These are phyloP conservation scores for Meira miltonrushii DNA, from an alignment of 1,284 basidiomycete species.

Conservation along the genomic window DNA sequence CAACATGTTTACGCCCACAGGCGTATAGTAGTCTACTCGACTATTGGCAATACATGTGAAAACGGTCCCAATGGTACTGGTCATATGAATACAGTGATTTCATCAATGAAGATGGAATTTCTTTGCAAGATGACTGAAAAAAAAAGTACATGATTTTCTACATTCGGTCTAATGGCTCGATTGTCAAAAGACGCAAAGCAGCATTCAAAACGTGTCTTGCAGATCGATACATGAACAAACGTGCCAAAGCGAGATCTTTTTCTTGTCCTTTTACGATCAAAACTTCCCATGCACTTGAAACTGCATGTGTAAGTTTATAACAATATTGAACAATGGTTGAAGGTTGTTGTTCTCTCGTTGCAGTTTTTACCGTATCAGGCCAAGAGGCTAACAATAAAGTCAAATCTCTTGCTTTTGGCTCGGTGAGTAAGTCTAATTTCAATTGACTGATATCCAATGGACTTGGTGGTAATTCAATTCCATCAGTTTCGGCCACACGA, in stretches of 20 bases:
- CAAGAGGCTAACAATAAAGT: constrained; percentile 79
- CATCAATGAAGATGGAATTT: constrained; percentile 46
- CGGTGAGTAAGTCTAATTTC: constrained; percentile 65
- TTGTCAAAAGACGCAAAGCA: constrained; percentile 82
- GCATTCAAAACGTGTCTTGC: constrained; percentile 81
- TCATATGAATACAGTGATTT: constrained; percentile 35
- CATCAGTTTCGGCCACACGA: constrained; percentile 72
- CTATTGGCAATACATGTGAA: too few species aligned
- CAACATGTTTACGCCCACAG: too few species aligned
- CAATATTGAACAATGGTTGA: constrained; percentile 77
- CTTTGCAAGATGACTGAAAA: constrained; percentile 45
- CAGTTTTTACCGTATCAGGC: constrained; percentile 81
- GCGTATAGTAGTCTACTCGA: too few species aligned
- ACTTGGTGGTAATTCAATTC: constrained; percentile 64
- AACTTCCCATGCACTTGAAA: constrained; percentile 82
- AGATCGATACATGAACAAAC: constrained; percentile 82
- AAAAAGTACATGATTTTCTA: constrained; percentile 54
- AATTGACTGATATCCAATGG: constrained; percentile 61
- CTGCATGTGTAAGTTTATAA: constrained; percentile 71
- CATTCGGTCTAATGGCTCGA: constrained; percentile 70
- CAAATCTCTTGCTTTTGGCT: constrained; percentile 76
- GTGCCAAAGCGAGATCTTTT: constrained; percentile 69
- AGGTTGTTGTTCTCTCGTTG: constrained; percentile 80
- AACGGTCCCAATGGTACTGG: constrained; percentile 51
- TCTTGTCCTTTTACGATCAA: constrained; percentile 74